phyloP scores from a whole-genome alignment of 1,139 yeast species.

The Saccharomyces hybrid region DNA sequence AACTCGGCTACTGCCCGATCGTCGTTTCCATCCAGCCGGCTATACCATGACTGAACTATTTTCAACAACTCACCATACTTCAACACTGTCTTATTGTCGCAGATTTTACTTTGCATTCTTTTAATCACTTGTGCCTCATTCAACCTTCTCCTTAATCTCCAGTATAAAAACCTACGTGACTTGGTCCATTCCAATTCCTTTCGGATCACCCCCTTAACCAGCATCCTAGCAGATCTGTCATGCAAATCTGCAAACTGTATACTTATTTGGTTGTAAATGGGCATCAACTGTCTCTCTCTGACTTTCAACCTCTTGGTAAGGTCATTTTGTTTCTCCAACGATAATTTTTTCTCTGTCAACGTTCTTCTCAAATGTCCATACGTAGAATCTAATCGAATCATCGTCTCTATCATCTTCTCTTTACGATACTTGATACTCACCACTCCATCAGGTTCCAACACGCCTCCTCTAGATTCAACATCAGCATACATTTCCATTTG shows the following conservation, averaged over 20 bases:
- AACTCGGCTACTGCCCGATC: slow-evolving; percentile 77
- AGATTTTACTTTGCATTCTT: slow-evolving; percentile 60
- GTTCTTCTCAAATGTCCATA: slow-evolving; percentile 62
- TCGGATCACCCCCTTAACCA: too few relatives aligned
- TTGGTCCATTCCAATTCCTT: too few relatives aligned
- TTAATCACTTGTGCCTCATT: slow-evolving; percentile 35
- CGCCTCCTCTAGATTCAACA: slow-evolving; percentile 66
- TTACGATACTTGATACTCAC: slow-evolving; percentile 96
- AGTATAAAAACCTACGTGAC: too few relatives aligned
- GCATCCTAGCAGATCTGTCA: slow-evolving; percentile 93
- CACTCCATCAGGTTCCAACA: slow-evolving; percentile 97
- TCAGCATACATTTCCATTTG: too few relatives aligned
- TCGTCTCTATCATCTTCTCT: slow-evolving; percentile 44
- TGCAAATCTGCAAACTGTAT: slow-evolving; percentile 97
- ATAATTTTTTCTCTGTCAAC: slow-evolving; percentile 46
- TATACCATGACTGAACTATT: slow-evolving; percentile 60
- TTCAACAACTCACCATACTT: slow-evolving; percentile 61
- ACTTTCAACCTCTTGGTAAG: slow-evolving; percentile 59
- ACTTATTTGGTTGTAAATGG: slow-evolving; percentile 85
- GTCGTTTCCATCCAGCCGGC: slow-evolving; percentile 53
- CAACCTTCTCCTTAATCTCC: too few relatives aligned
- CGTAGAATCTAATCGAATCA: slow-evolving; percentile 63
- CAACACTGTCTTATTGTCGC: slow-evolving; percentile 63
- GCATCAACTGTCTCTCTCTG: slow-evolving; percentile 75
- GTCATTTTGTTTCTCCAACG: slow-evolving; percentile 59